These are phyloP conservation scores for Hanseniaspora guilliermondii DNA, from an alignment of 805 yeast genomes.

Conservation along the genomic window DNA sequence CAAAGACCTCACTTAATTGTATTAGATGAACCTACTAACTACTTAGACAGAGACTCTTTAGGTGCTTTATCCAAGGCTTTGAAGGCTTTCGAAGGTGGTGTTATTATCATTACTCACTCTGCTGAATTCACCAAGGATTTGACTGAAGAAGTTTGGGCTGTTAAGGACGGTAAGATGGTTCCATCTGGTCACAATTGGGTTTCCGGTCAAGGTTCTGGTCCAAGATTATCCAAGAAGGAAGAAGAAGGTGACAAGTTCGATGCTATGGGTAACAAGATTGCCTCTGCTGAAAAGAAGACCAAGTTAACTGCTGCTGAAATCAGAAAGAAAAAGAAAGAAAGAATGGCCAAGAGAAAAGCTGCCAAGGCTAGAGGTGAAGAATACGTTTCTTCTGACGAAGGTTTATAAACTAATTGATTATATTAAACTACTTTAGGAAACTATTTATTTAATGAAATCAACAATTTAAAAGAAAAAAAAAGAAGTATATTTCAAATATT, in stretches of 20 bases:
- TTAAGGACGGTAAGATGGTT: constrained; percentile 92
- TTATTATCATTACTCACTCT: constrained; percentile 98
- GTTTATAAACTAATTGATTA: constrained; percentile 37
- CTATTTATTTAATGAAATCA: constrained; percentile 1
- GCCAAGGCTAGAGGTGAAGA: constrained; percentile 98
- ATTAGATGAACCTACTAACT: constrained; percentile 99
- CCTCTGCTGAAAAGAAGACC: constrained; percentile 87
- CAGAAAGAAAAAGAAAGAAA: constrained; percentile 99
- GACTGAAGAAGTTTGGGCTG: constrained; percentile 99
- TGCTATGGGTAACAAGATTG: constrained; percentile 99
- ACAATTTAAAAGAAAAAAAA: neutral
- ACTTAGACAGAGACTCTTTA: constrained; percentile 97
- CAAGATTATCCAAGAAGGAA: constrained; percentile 95
- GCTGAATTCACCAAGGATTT: constrained; percentile 99
- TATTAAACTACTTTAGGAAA: constrained; percentile 16
- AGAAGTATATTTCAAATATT: neutral
- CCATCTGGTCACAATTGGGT: constrained; percentile 99
- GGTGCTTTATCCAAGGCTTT: constrained; percentile 99
- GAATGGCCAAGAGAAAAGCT: constrained; percentile 99
- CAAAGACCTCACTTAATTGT: constrained; percentile 99
- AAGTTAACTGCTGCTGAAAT: constrained; percentile 97
- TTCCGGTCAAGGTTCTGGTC: constrained; percentile 99
- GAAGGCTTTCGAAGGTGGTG: constrained; percentile 99
- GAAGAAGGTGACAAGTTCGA: constrained; percentile 96
- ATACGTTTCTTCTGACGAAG: constrained; percentile 87